Percentiles rank a stretch among this genome's conserved stretches.
Evolutionary conservation across 2,329 filamentous ascomycete species (phyloP).

Genomic region (Dichotomopilus funicola): DNA sequence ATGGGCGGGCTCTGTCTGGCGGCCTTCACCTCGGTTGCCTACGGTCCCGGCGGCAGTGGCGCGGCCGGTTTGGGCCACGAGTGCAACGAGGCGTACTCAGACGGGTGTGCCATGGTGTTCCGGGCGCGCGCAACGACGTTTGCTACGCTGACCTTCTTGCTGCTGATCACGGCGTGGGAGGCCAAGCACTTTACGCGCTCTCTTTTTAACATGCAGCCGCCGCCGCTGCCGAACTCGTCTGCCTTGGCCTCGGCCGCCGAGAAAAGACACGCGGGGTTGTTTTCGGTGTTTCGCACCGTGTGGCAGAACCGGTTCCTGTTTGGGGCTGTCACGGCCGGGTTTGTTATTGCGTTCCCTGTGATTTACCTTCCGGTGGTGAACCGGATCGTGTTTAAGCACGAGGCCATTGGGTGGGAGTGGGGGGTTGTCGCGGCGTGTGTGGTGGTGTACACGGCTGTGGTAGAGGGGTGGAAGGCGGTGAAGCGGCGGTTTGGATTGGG

Average conservation of each 20-base stretch:
- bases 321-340: conserved; percentile 55
- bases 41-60: conserved; percentile 34
- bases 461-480: conserved; percentile 63
- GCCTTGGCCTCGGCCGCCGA: conserved; percentile 20
- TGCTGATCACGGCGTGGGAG: conserved; percentile 66
- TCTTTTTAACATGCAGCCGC: conserved; percentile 59
- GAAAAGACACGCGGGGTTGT: conserved; percentile 38
- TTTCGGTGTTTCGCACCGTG: conserved; percentile 53
- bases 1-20: conserved; percentile 57
- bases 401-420: conserved; percentile 66
- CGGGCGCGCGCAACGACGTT: conserved; percentile 63
- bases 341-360: conserved; percentile 54
- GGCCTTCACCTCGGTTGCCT: conserved; percentile 55
- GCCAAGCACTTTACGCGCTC: conserved; percentile 64
- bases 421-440: conserved; percentile 56
- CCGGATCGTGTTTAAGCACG: conserved; percentile 61
- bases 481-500: conserved; percentile 38
- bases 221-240: too few species aligned
- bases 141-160: conserved; percentile 60
- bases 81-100: conserved; percentile 51
- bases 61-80: conserved; percentile 43
- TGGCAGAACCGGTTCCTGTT: conserved; percentile 64
- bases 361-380: conserved; percentile 65
- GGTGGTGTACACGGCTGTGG: conserved; percentile 52
- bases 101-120: conserved; percentile 51